Conservation (phyloP, 2,329 filamentous ascomycete species). For the Madurella mycetomatis region DNA sequence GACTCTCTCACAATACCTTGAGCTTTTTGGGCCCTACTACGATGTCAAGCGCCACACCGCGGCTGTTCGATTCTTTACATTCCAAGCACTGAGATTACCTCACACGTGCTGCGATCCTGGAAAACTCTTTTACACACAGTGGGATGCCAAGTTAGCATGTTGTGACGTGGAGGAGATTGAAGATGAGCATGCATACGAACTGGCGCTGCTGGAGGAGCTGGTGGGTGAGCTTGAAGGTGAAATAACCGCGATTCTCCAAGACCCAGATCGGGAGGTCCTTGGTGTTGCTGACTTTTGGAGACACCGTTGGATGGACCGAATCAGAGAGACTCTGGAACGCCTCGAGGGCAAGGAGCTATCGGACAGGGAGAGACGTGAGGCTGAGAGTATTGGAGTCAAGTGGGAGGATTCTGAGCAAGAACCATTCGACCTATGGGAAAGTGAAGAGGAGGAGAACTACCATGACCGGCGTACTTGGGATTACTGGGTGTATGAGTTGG, state of each 20-base stretch:
- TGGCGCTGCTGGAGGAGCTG: neutral
- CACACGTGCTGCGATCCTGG: neutral
- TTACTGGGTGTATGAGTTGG: neutral
- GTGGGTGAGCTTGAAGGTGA: neutral
- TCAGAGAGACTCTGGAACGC: neutral
- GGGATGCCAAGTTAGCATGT: neutral
- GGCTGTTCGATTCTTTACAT: neutral
- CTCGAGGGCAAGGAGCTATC: neutral
- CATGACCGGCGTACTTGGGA: neutral
- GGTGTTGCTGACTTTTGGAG: neutral
- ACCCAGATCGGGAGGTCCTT: neutral
- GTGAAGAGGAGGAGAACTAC: neutral
- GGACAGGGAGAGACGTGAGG: slow-evolving; percentile 1
- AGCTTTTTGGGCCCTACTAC: neutral
- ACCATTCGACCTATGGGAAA: neutral
- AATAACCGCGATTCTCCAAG: neutral
- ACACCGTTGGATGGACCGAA: neutral
- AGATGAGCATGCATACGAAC: neutral
- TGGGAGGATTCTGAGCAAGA: neutral
- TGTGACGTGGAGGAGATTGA: neutral
- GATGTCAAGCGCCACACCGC: neutral
- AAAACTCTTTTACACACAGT: neutral
- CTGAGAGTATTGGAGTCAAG: slow-evolving; percentile 1
- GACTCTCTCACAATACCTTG: neutral
- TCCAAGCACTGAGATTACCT: neutral